These are phyloP conservation scores for Backusella liffmaniae DNA, from an alignment of 192 early-diverging fungal genomes.

Conservation along the genomic window DNA sequence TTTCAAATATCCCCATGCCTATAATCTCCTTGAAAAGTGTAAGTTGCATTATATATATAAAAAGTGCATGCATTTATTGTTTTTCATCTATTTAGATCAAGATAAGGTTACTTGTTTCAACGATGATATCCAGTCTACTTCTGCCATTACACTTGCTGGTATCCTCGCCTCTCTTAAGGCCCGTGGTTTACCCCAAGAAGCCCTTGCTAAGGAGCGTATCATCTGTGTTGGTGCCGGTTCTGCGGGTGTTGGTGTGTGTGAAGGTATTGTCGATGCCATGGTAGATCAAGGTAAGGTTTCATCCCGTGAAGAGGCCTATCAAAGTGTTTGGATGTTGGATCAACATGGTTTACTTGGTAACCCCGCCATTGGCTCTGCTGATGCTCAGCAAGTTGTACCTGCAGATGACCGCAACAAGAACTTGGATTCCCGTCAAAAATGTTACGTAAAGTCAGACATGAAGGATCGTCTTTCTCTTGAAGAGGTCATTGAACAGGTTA, in stretches of 20 bases:
- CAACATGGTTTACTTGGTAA: conserved; percentile 51
- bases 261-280: conserved; percentile 39
- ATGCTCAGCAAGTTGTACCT: conserved; percentile 2
- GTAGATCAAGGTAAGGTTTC: conserved; percentile 34
- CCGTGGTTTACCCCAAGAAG: conserved; percentile 21
- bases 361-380: conserved; percentile 29
- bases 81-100: conserved; percentile 17
- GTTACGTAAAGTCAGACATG: conserved; percentile 48
- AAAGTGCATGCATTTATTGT: neutral
- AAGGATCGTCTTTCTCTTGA: conserved; percentile 46
- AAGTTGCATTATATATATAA: neutral
- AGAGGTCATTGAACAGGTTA: conserved; percentile 49
- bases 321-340: conserved; percentile 54
- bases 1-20: conserved; percentile 42
- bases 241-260: conserved; percentile 40
- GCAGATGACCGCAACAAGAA: conserved; percentile 18
- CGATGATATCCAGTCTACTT: conserved; percentile 41
- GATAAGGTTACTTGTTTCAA: conserved; percentile 39
- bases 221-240: conserved; percentile 37
- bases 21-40: conserved; percentile 40
- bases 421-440: conserved; percentile 46
- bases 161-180: conserved; percentile 37
- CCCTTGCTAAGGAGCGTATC: conserved; percentile 29
- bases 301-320: conserved; percentile 50
- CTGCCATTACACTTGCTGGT: conserved; percentile 40